Evolutionary conservation across 2,329 filamentous ascomycete genomes (phyloP).

Genomic region (Calonectria crousiana): DNA sequence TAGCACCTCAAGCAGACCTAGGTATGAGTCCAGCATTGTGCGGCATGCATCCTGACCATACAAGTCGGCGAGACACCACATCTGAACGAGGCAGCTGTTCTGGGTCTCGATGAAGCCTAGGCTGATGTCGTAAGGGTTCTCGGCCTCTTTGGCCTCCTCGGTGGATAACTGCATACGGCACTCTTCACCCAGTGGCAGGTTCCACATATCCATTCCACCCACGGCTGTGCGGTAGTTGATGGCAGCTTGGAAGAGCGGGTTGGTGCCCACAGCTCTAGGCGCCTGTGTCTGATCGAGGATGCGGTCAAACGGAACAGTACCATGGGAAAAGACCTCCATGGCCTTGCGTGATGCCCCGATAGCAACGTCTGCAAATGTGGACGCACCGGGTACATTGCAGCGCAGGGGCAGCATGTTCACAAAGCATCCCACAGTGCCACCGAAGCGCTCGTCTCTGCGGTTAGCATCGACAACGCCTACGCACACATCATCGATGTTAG

Average conservation of each 20-base stretch:
- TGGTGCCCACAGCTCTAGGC: not conserved
- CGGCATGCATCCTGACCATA: not conserved
- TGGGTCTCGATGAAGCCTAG: not conserved
- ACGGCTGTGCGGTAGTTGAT: not conserved
- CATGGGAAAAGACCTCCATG: not conserved
- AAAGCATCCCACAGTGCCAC: not conserved
- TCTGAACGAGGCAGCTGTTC: not conserved
- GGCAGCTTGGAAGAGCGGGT: not conserved
- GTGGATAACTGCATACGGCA: not conserved
- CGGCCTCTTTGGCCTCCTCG: not conserved
- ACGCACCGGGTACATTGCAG: not conserved
- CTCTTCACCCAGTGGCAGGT: not conserved
- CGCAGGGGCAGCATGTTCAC: not conserved
- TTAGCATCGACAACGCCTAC: not conserved
- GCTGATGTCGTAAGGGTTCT: not conserved
- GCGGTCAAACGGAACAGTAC: not conserved
- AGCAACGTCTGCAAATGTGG: not conserved
- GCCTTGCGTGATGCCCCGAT: not conserved
- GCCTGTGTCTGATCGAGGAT: not conserved
- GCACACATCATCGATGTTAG: not conserved
- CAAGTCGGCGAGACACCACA: not conserved
- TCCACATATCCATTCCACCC: not conserved
- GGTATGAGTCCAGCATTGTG: not conserved
- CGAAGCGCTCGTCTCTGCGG: not conserved
- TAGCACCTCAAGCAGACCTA: not conserved